Percentiles rank a stretch among this genome's conserved stretches.
These are phyloP conservation scores for Golubevia pallescens DNA, from an alignment of 1,284 basidiomycete genomes.

Conservation along the genomic window DNA sequence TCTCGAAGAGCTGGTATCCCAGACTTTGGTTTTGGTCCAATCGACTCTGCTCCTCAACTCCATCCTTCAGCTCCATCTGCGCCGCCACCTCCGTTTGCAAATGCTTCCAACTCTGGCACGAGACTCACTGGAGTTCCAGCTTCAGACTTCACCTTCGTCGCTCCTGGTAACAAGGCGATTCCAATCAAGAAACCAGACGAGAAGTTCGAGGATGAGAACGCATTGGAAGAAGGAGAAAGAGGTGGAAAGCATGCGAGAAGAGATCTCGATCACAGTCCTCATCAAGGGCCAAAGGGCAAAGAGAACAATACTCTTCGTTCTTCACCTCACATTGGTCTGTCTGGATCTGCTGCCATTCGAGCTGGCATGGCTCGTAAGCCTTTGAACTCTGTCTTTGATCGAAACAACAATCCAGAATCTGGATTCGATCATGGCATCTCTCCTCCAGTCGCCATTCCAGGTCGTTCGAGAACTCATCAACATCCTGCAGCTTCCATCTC, in stretches of 20 bases:
- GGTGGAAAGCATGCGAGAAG: too few relatives aligned
- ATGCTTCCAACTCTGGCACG: constrained; percentile 11
- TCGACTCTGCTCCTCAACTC: neutral
- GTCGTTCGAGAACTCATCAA: neutral
- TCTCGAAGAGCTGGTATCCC: constrained; percentile 31
- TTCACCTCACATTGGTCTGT: neutral
- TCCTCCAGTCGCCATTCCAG: neutral
- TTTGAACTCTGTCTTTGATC: neutral
- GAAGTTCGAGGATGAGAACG: neutral
- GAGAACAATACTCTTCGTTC: neutral
- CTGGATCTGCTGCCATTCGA: neutral
- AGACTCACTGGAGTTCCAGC: constrained; percentile 2
- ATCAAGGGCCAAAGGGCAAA: neutral
- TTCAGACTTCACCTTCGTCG: constrained; percentile 14
- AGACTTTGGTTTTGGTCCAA: constrained; percentile 14
- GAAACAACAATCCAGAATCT: neutral
- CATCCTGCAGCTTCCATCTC: neutral
- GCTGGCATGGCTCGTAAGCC: neutral
- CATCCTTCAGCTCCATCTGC: constrained; percentile 9
- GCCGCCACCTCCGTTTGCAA: neutral
- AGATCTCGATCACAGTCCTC: neutral
- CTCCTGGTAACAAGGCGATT: constrained; percentile 31
- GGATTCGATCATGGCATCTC: neutral
- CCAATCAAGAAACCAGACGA: constrained; percentile 30
- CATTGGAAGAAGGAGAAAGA: too few relatives aligned